phyloP scores from a whole-genome alignment of 352 stramenopile genomes.

The Phytophthora tubulina region DNA sequence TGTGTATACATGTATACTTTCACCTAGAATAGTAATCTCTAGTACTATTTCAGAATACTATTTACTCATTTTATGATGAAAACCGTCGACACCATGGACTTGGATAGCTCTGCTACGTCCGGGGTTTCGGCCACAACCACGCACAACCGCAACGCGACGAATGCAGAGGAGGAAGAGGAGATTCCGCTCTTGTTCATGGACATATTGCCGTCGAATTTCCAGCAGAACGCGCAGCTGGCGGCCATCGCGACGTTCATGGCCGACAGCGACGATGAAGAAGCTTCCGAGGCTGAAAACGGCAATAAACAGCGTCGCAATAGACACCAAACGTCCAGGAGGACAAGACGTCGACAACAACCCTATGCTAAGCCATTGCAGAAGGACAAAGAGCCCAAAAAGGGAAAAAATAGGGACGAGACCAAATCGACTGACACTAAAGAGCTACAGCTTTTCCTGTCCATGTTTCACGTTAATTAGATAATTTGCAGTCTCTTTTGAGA shows the following conservation, averaged over 20 bases:
- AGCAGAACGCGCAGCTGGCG: constrained; percentile 72
- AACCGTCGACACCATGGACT: neutral
- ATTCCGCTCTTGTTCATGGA: constrained; percentile 88
- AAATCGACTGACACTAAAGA: constrained; percentile 50
- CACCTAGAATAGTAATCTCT: neutral
- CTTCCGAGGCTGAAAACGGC: neutral
- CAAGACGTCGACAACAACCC: constrained; percentile 31
- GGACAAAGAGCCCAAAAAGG: constrained; percentile 11
- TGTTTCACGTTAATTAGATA: constrained; percentile 58
- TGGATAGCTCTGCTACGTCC: neutral
- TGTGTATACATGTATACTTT: too few relatives aligned
- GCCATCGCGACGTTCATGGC: constrained; percentile 83
- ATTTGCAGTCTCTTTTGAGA: neutral
- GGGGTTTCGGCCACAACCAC: constrained; percentile 2
- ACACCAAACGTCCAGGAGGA: neutral
- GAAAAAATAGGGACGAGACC: constrained; percentile 7
- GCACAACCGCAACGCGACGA: neutral
- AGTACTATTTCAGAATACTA: constrained; percentile 1
- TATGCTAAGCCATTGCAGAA: constrained; percentile 30
- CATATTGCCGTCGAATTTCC: constrained; percentile 66
- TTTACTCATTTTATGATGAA: neutral
- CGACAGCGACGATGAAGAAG: constrained; percentile 52
- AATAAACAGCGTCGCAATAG: constrained; percentile 20
- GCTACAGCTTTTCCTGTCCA: constrained; percentile 65
- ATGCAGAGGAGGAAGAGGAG: constrained; percentile 54